Evolutionary conservation across 2,329 filamentous ascomycete species (phyloP).

Genomic region (Clarireedia hainanense): DNA sequence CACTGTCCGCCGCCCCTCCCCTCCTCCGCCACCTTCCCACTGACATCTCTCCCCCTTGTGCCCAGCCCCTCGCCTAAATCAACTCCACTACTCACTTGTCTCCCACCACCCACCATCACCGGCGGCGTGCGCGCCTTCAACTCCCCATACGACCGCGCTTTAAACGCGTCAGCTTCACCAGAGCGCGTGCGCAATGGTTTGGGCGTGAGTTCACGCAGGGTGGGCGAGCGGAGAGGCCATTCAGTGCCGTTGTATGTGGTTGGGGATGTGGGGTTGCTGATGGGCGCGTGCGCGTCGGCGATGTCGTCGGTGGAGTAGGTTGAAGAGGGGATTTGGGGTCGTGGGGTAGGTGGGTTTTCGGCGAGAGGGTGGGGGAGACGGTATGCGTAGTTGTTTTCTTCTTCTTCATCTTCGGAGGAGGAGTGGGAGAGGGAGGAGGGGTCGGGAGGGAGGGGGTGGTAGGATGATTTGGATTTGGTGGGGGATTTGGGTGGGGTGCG

Average conservation of each 20-base stretch:
- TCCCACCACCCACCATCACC: constrained; percentile 38
- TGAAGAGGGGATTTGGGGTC: constrained; percentile 19
- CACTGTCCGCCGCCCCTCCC: constrained; percentile 34
- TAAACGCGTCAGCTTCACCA: constrained; percentile 32
- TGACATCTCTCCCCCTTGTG: constrained; percentile 48
- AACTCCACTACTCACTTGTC: constrained; percentile 53
- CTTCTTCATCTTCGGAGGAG: neutral
- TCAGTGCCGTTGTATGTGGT: constrained; percentile 34
- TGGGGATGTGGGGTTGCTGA: constrained; percentile 26
- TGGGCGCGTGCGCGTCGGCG: neutral
- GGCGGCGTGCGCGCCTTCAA: constrained; percentile 47
- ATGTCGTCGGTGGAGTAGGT: constrained; percentile 32
- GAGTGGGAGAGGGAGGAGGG: constrained; percentile 20
- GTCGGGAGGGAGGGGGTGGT: constrained; percentile 18
- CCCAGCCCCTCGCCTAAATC: constrained; percentile 35
- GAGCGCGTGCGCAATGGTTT: constrained; percentile 16
- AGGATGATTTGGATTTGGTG: constrained; percentile 10
- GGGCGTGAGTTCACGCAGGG: constrained; percentile 6
- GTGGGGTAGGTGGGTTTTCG: constrained; percentile 38
- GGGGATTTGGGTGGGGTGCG: constrained; percentile 16
- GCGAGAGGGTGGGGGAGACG: constrained; percentile 44
- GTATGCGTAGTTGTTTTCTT: neutral
- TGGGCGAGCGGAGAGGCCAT: constrained; percentile 4
- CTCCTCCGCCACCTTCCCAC: constrained; percentile 67
- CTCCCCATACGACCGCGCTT: constrained; percentile 51